Evolutionary conservation across 2,329 filamentous ascomycete species (phyloP).

Genomic region (Grosmannia clavigera): DNA sequence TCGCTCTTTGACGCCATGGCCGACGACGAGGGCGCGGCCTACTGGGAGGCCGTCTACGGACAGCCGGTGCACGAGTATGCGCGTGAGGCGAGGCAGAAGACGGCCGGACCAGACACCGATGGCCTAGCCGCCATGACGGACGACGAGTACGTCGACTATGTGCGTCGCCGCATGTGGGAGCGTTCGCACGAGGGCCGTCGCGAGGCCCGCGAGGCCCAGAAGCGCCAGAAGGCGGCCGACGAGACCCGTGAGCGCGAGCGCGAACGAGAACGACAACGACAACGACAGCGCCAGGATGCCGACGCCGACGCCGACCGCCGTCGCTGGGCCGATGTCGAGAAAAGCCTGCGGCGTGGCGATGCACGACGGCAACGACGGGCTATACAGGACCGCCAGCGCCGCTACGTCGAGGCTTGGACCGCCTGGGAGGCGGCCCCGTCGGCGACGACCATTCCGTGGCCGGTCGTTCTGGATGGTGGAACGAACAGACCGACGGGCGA

Average conservation of each 20-base stretch:
- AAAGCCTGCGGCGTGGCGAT: conserved; percentile 54
- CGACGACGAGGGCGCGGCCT: conserved; percentile 88
- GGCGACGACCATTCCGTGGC: conserved; percentile 48
- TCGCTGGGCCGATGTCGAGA: conserved; percentile 46
- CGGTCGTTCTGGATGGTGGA: conserved; percentile 27
- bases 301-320: conserved; percentile 20
- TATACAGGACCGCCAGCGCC: conserved; percentile 49
- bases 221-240: conserved; percentile 23
- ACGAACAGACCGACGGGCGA: conserved; percentile 25
- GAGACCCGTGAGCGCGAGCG: conserved; percentile 18
- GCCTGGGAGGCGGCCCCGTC: conserved; percentile 29
- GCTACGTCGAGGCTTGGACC: conserved; percentile 54
- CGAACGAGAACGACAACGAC: conserved; percentile 21
- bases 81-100: conserved; percentile 2
- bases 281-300: conserved; percentile 24
- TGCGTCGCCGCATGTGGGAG: conserved; percentile 89
- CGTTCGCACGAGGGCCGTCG: conserved; percentile 75
- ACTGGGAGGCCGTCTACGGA: conserved; percentile 94
- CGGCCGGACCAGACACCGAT: conserved; percentile 22
- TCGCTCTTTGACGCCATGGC: conserved; percentile 94
- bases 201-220: conserved; percentile 51
- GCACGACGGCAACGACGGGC: conserved; percentile 43
- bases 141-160: conserved; percentile 80
- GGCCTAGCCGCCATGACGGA: conserved; percentile 78
- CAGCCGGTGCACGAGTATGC: conserved; percentile 62